phyloP scores from a whole-genome alignment of 2,329 filamentous ascomycete genomes.

The Phaeosphaeriaceae sp. region DNA sequence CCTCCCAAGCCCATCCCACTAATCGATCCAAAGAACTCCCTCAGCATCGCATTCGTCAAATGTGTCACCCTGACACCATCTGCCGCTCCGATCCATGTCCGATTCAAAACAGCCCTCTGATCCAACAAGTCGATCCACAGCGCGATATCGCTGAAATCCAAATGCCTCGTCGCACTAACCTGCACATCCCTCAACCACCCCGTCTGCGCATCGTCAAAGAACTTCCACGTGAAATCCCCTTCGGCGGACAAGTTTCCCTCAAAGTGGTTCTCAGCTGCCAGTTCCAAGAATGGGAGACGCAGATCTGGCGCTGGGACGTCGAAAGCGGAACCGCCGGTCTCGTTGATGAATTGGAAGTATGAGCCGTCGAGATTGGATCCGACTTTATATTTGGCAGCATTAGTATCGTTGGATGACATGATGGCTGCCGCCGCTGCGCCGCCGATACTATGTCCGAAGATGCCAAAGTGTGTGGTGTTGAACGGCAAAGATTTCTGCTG shows the following conservation, averaged over 20 bases:
- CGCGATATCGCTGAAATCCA: constrained; percentile 4
- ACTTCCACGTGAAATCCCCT: background rate
- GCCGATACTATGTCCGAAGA: constrained; percentile 21
- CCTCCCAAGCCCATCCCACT: background rate
- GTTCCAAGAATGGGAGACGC: background rate
- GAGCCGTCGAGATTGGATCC: constrained; percentile 9
- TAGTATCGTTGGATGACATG: background rate
- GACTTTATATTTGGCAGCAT: background rate
- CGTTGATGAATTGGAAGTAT: background rate
- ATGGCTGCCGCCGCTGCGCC: constrained; percentile 10
- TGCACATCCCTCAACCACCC: constrained; percentile 6
- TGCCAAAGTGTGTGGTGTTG: constrained; percentile 8
- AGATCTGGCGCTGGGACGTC: background rate
- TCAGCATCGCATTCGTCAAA: background rate
- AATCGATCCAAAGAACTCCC: background rate
- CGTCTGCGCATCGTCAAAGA: constrained; percentile 1
- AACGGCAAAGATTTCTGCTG: constrained; percentile 4
- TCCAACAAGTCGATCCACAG: constrained; percentile 5
- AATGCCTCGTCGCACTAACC: background rate
- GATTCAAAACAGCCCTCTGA: background rate
- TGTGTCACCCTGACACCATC: background rate
- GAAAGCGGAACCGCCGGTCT: background rate
- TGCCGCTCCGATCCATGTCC: constrained; percentile 1
- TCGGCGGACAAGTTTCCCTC: background rate
- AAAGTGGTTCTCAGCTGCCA: background rate